A percentile compares a stretch with the other conserved stretches of the same genome.
Evolutionary conservation across 257 asterid species (phyloP).

Genomic region (Jacaranda mimosifolia): DNA sequence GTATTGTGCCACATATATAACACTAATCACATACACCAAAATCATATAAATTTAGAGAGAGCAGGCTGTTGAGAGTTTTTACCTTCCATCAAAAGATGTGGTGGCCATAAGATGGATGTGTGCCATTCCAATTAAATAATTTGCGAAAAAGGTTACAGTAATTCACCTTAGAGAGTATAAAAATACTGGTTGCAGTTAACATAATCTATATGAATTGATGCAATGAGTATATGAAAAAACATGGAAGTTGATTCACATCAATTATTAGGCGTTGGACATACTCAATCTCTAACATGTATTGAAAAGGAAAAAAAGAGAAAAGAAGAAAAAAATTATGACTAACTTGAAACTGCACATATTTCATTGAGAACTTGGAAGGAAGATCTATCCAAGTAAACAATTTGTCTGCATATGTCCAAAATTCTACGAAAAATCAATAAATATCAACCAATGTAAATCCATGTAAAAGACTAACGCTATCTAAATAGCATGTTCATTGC

Average conservation of each 20-base stretch:
- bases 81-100: conserved; percentile 94
- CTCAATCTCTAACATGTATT: background rate
- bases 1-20: conserved; percentile 62
- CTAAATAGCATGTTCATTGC: conserved; percentile 21
- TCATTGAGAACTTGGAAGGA: conserved; percentile 97
- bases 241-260: conserved; percentile 34
- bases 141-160: conserved; percentile 11
- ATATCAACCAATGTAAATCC: conserved; percentile 14
- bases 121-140: background rate
- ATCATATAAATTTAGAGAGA: background rate
- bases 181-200: conserved; percentile 93
- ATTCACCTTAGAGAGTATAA: conserved; percentile 88
- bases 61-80: conserved; percentile 7
- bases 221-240: conserved; percentile 65
- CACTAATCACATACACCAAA: conserved; percentile 10
- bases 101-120: conserved; percentile 63
- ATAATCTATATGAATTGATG: conserved; percentile 89
- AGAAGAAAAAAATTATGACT: conserved; percentile 41
- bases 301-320: conserved; percentile 17
- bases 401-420: conserved; percentile 95
- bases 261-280: conserved; percentile 5
- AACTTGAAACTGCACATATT: conserved; percentile 96
- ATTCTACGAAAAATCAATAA: conserved; percentile 61
- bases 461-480: conserved; percentile 11
- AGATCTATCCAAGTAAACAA: conserved; percentile 97